Conservation (phyloP, 148 eudicot species). For the Hydrangea macrophylla region DNA sequence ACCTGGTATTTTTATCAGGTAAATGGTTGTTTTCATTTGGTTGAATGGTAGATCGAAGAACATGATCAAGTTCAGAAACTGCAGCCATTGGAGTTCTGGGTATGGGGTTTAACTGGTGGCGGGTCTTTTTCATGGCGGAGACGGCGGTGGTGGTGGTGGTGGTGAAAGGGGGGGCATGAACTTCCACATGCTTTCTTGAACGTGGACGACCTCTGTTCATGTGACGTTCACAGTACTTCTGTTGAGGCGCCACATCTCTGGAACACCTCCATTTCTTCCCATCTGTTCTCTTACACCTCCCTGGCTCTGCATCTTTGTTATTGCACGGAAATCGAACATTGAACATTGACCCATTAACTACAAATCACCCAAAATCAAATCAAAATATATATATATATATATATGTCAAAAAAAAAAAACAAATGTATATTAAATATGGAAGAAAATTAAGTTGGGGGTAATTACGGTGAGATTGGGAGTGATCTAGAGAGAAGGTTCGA, state of each 20-base stretch:
- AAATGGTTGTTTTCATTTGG: neutral
- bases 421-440: too few species aligned
- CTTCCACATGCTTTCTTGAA: constrained; percentile 95
- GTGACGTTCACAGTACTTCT: constrained; percentile 77
- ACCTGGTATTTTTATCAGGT: constrained; percentile 23
- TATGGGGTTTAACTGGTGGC: too few species aligned
- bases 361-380: neutral
- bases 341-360: neutral
- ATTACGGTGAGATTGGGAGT: too few species aligned
- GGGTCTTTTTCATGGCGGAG: constrained; percentile 32
- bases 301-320: constrained; percentile 54
- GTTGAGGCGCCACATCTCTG: constrained; percentile 63
- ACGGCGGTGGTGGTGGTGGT: neutral
- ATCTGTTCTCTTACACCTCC: constrained; percentile 65
- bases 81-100: too few species aligned
- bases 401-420: neutral
- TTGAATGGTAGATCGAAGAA: too few species aligned
- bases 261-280: constrained; percentile 87
- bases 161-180: constrained; percentile 14
- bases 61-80: too few species aligned
- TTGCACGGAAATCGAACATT: constrained; percentile 17
- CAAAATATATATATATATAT: neutral
- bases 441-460: too few species aligned
- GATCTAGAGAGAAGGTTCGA: too few species aligned
- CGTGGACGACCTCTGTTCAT: constrained; percentile 72